Evolutionary conservation across 2,329 filamentous ascomycete species (phyloP), one percentile per base, ranked within the genome.

Genomic region (Botryotinia convoluta): DNA sequence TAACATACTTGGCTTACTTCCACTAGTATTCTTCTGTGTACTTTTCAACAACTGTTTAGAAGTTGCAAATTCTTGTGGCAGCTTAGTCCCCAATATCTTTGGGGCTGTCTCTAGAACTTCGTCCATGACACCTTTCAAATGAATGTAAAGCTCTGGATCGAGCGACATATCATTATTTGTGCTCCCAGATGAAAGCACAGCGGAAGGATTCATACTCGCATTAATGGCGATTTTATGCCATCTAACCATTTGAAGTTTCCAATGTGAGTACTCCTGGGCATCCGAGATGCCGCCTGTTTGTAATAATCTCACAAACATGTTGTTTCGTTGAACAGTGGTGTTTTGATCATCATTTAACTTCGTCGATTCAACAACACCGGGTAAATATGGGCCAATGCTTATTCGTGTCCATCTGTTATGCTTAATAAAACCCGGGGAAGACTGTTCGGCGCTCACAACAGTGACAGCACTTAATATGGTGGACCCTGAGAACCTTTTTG

Each of bases 181-280:
- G 2, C 86, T 83, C 1, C 90, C 90, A 20, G 90, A 89, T 1
- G 87, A 88, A 0, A 93, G 85, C 12, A 93, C 90, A 2, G 91
- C 89, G 0, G 89, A 90, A 0, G 91, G 91, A 82, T 93, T 93
- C 86, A 93, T 92, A 69, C 90, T 88, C 0, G 91, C 90, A 81
- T 93, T 93, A 84, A 93, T 93, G 78, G 90, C 91, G 75, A 93
- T 88, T 81, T 93, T 93, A 81, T 93, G 91, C 91, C 91, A 93
- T 37, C 91, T 86, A 29, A 93, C 87, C 60, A 89, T 87, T 81
- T 93, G 92, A 63, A 93, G 84, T 74, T 89, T 90, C 45, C 89
- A 83, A 80, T 92, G 90, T 64, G 88, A 86, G 77, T 91, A 89
- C 12, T 87, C 83, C 74, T 90, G 87, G 8, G 90, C 89, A 81